Evolutionary conservation across 1,139 yeast species (phyloP).

Genomic region (Candida freyschussii): DNA sequence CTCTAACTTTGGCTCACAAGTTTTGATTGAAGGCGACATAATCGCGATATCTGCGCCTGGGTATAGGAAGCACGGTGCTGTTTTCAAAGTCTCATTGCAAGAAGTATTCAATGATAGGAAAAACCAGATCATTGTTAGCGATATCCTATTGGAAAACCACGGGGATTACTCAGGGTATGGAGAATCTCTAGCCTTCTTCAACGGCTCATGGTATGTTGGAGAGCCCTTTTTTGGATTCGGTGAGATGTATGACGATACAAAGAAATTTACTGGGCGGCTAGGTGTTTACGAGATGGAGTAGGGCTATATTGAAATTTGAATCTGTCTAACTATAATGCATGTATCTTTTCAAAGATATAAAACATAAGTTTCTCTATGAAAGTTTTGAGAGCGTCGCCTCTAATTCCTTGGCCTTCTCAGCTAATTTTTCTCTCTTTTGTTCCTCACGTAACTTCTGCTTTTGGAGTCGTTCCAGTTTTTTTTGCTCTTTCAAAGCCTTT

Average conservation of each 20-base stretch:
- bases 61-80: constrained; percentile 38
- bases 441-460: constrained; percentile 22
- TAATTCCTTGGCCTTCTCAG: constrained; percentile 13
- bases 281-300: constrained; percentile 16
- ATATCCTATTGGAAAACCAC: constrained; percentile 21
- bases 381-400: constrained; percentile 10
- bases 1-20: constrained; percentile 33
- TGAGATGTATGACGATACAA: constrained; percentile 17
- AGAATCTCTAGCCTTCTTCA: constrained; percentile 27
- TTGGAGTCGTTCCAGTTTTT: constrained; percentile 19
- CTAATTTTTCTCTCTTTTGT: constrained; percentile 18
- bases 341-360: too few species aligned
- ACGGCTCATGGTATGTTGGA: constrained; percentile 36
- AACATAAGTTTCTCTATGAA: too few species aligned
- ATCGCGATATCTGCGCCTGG: constrained; percentile 38
- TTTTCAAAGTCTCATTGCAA: constrained; percentile 35
- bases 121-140: constrained; percentile 8
- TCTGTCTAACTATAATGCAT: too few species aligned
- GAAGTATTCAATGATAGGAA: constrained; percentile 17
- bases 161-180: constrained; percentile 40
- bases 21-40: constrained; percentile 22
- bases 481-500: constrained; percentile 21
- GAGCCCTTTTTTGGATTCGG: constrained; percentile 40
- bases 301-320: too few species aligned
- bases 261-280: constrained; percentile 25